Evolutionary conservation across 2,329 filamentous ascomycete species (phyloP), one percentile per base, ranked within the genome.

Genomic region (Thielaviopsis populi): DNA sequence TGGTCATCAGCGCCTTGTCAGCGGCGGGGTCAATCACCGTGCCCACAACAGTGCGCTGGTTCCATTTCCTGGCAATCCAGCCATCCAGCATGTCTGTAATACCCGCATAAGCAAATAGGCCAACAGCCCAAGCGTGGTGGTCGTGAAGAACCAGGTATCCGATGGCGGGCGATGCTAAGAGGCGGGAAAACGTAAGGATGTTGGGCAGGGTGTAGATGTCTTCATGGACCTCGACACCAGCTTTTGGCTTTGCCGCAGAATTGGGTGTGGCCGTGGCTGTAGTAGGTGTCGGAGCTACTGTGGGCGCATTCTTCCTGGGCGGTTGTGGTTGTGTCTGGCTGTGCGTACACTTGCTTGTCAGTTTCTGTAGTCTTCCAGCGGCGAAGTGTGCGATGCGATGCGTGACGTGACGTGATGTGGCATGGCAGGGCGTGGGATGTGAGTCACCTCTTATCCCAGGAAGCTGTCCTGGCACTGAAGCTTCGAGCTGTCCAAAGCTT

Each of bases 161-260:
- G 58, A 96, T 84, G 37, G 88, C 79, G 0, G 94, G 94, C 0
- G 94, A 89, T 1, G 89, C 87, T 61, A 89, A 72, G 46, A 99
- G 83, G 2, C 94, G 88, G 1, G 90, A 89, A 68, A 92, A 85
- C 1, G 94, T 99, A 62, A 99, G 81, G 67, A 95, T 79, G 72
- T 99, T 99, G 48, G 94, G 94, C n/a, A 99, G 72, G 42, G 90
- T 99, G 77, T 95, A 96, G 71, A 99, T 96, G 72, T 99, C 91
- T 75, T 99, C 94, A 72, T 86, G 89, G 8, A 73, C 48, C 42
- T 63, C 62, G 17, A 53, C 24, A 19, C 22, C 22, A 5, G 24
- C 46, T 19, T 50, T 27, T 17, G 64, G 53, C 33, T 68, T 69
- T 37, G 58, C 54, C 66, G 58, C 62, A 61, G 48, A 27, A 15